Evolutionary conservation across 495 filamentous ascomycete genomes (phyloP), one percentile per base, ranked within the genome.

Genomic region (Aspergillus diversus): DNA sequence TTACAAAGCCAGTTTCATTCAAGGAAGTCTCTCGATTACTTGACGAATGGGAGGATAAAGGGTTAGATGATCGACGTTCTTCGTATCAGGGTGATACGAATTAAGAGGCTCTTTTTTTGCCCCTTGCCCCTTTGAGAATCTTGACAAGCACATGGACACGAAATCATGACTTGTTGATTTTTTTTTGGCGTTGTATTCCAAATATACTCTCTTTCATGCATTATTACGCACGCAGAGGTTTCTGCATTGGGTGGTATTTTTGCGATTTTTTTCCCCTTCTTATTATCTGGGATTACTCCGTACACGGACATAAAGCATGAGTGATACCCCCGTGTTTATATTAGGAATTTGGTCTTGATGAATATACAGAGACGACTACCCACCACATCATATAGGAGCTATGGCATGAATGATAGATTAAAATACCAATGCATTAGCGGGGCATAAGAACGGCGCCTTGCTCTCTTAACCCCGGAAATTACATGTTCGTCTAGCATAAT

Each of bases 1-100:
- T 92, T 64, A 91, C 89, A 13, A 91, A 91, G 66, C 90, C 90
- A 1, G 87, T 91, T 2, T 78, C 76, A 0, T 81, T 84, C 64
- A 80, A 77, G 61, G 76, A 81, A 59, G 79, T 84, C 0, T 77
- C 80, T 4, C 69, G 79, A 5, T 63, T 83, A 6, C 61, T 84
- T 34, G 72, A 76, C 34, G 81, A 83, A 52, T 83, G 81, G 81
- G 78, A 79, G 54, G 72, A 50, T n/a, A 65, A 69, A 47, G 64
- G 54, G 3, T 53, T 73, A 37, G 34, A 31, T 39, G 57, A 39
- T 27, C 17, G 33, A 42, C 51, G 27, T 49, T 50, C 48, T 47
- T 53, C 21, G 21, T 27, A 16, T 56, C 37, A 43, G 35, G 16
- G 0, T 55, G 31, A 55, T 16, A n/a, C 31, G 21, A 55, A 55